Evolutionary conservation across 352 stramenopile species (phyloP).

Genomic region (Achlya hypogyna): DNA sequence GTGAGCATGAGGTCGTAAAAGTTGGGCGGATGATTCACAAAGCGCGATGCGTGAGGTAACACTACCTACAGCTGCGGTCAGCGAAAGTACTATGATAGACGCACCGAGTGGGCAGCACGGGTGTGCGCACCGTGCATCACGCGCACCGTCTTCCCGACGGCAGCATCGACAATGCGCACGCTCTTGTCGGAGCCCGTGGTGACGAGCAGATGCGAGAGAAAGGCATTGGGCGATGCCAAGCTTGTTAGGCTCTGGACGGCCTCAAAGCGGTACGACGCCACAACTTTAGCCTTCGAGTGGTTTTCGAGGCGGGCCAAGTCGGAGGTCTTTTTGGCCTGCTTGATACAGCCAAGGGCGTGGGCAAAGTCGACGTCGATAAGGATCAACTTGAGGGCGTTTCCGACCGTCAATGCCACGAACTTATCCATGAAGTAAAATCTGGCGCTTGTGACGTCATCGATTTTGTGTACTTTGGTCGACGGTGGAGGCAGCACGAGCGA

Average conservation of each 20-base stretch:
- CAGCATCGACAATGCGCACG: constrained; percentile 64
- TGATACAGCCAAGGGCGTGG: constrained; percentile 24
- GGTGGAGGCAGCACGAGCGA: constrained; percentile 38
- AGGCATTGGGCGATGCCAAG: constrained; percentile 70
- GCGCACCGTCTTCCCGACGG: constrained; percentile 39
- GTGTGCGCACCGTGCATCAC: constrained; percentile 51
- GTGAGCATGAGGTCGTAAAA: constrained; percentile 81
- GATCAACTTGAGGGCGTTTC: constrained; percentile 52
- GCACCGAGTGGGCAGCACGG: constrained; percentile 43
- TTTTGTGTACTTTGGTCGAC: constrained; percentile 30
- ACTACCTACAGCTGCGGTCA: constrained; percentile 23
- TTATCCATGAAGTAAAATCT: constrained; percentile 86
- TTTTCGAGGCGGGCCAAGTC: constrained; percentile 29
- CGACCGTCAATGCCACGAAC: constrained; percentile 63
- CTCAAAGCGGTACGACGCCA: constrained; percentile 46
- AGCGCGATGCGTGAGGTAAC: constrained; percentile 56
- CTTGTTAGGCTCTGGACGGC: constrained; percentile 62
- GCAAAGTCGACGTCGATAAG: constrained; percentile 66
- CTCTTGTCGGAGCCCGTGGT: constrained; percentile 64
- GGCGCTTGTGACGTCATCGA: constrained; percentile 48
- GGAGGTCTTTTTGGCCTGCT: constrained; percentile 31
- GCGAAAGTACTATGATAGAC: neutral
- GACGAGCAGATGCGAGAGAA: constrained; percentile 69
- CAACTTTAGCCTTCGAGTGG: constrained; percentile 58
- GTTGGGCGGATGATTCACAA: constrained; percentile 54